Evolutionary conservation across 164 flowering plant genomes (phyloP).

Genomic region (Houttuynia cordata): DNA sequence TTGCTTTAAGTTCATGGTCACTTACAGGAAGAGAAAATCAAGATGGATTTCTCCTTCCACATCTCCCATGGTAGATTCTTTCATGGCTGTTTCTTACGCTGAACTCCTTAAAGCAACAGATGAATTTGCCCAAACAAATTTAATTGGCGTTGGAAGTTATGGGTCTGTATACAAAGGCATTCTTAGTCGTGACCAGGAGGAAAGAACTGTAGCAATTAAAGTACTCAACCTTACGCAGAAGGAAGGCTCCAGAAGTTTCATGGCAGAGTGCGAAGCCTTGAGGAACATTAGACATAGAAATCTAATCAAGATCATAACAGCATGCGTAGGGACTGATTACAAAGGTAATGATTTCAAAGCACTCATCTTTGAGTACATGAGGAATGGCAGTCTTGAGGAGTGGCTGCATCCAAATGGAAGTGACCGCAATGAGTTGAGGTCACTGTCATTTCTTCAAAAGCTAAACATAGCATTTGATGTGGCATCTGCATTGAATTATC

Average conservation of each 20-base stretch:
- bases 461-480: slow-evolving; percentile 1
- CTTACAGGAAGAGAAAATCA: not conserved
- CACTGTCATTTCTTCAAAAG: slow-evolving; percentile 2
- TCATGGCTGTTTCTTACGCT: not conserved
- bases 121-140: not conserved
- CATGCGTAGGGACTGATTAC: slow-evolving; percentile 18
- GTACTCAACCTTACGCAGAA: slow-evolving; percentile 13
- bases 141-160: slow-evolving; percentile 5
- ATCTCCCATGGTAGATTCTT: not conserved
- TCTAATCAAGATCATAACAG: slow-evolving; percentile 20
- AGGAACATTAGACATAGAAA: slow-evolving; percentile 22
- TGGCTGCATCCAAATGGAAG: slow-evolving; percentile 3
- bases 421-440: not conserved
- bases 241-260: slow-evolving; percentile 21
- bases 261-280: slow-evolving; percentile 21
- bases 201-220: slow-evolving; percentile 1
- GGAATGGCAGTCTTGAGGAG: slow-evolving; percentile 7
- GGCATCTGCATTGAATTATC: slow-evolving; percentile 2
- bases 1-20: not conserved
- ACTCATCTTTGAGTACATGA: slow-evolving; percentile 5
- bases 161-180: slow-evolving; percentile 5
- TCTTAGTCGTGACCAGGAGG: not conserved
- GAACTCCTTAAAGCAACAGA: slow-evolving; percentile 4
- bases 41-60: not conserved
- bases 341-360: slow-evolving; percentile 23